A percentile compares a stretch with the other conserved stretches of the same genome.
These are phyloP conservation scores for Talaromyces marneffei DNA, from an alignment of 2,329 filamentous ascomycete genomes.

Conservation along the genomic window DNA sequence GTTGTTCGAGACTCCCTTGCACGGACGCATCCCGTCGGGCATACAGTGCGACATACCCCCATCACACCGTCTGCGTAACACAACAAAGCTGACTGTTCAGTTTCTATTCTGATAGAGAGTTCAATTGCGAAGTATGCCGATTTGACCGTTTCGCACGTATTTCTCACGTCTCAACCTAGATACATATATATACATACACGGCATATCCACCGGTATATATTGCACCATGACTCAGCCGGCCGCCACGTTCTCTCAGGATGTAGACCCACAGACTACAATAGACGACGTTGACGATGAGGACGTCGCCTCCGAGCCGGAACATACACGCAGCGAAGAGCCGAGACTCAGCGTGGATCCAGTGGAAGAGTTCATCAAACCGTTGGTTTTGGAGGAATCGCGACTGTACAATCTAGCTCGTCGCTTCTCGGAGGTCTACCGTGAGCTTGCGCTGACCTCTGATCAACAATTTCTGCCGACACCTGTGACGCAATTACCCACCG, in stretches of 20 bases:
- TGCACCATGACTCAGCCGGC: slow-evolving; percentile 3
- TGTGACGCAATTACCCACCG: slow-evolving; percentile 43
- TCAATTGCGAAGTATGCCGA: neutral
- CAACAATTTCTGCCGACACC: slow-evolving; percentile 46
- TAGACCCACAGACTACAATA: slow-evolving; percentile 5
- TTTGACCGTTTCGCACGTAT: too few relatives aligned
- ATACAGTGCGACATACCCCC: neutral
- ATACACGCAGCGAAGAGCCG: slow-evolving; percentile 23
- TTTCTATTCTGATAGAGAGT: neutral
- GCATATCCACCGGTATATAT: neutral
- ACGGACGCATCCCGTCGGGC: neutral
- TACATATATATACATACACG: neutral
- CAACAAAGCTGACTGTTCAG: neutral
- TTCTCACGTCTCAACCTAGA: neutral
- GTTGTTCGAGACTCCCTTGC: neutral
- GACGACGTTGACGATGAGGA: slow-evolving; percentile 26
- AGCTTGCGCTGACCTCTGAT: slow-evolving; percentile 41
- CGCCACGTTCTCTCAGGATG: slow-evolving; percentile 8
- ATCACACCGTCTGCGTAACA: neutral
- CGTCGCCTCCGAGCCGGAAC: slow-evolving; percentile 24
- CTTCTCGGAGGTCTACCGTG: slow-evolving; percentile 41
- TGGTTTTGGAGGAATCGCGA: slow-evolving; percentile 36
- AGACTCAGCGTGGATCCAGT: slow-evolving; percentile 31
- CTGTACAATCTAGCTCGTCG: slow-evolving; percentile 43
- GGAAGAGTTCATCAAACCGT: slow-evolving; percentile 37